Evolutionary conservation across 2,329 filamentous ascomycete species (phyloP), one percentile per base, ranked within the genome.

Genomic region (Arthrocladium fulminans): DNA sequence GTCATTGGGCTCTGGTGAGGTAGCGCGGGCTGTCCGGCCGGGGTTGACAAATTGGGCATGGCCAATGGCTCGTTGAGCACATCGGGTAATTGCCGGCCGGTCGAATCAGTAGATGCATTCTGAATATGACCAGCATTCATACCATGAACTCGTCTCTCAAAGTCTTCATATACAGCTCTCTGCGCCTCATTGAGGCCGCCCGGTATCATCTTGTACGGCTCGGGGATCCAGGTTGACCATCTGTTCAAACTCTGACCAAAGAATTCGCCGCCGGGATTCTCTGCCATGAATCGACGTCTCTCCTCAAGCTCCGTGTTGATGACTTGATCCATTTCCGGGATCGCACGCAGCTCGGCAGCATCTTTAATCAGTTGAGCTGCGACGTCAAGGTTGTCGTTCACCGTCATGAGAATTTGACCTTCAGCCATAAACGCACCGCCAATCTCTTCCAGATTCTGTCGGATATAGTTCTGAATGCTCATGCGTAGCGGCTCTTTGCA

Each of bases 401-500:
- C 90, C 66, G 94, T 97, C 87, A 98, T 96, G 49, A 97, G 79
- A 52, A 98, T 92, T 25, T 92, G 86, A 5, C 92, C 92, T 68
- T 98, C 92, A 0, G 92, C 88, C 53, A 98, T 76, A 13, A 86
- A 86, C 58, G 83, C 79, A 22, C 57, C 56, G 15, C 54, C 55
- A 42, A 56, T 42, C 43, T 60, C 56, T n/a, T 49, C 47, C n/a
- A 47, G 37, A 46, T 80, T 76, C 44, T 78, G 76, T n/a, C 92
- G 84, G 65, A 98, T 88, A 63, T 97, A 94, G 67, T 97, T 98
- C 47, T 86, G 94, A 67, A 98, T 94, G 68, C 94, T 97, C 65
- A 94, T 92, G 52, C 92, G 82, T 13, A 98, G 74, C 13, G 92
- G 92, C 65, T 98, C 92, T 67, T 97, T 98, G 63, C 89, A 97